phyloP scores from a whole-genome alignment of 1,139 yeast genomes.

The Magnusiomyces suaveolens region DNA sequence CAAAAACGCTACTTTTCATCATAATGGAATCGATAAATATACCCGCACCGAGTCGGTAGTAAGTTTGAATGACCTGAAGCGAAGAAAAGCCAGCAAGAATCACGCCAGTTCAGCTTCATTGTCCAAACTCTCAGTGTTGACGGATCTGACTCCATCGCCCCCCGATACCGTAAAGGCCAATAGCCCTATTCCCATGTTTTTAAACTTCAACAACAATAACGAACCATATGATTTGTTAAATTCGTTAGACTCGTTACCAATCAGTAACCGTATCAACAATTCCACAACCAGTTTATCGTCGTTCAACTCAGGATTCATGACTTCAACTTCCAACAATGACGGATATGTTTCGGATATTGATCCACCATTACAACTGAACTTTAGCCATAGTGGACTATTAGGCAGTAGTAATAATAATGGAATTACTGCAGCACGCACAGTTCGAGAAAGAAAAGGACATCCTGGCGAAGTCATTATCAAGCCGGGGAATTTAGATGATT shows the following conservation, averaged over 20 bases:
- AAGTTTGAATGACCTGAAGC: not conserved
- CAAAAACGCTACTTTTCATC: not conserved
- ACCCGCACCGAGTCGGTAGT: not conserved
- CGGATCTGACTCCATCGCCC: not conserved
- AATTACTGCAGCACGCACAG: not conserved
- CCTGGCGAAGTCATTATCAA: not conserved
- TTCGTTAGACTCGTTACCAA: conserved; percentile 7
- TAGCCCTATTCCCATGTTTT: conserved; percentile 8
- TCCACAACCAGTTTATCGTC: not conserved
- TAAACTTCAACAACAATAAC: conserved; percentile 2
- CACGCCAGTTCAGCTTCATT: conserved; percentile 10
- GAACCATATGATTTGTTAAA: conserved; percentile 8
- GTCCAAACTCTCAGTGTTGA: conserved; percentile 4
- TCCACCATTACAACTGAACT: not conserved
- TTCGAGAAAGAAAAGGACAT: not conserved
- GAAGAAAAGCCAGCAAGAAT: conserved; percentile 3
- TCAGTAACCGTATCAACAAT: not conserved
- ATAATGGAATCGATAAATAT: not conserved
- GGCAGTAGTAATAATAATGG: not conserved
- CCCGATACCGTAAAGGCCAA: not conserved
- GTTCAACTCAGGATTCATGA: not conserved
- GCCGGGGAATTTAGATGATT: conserved; percentile 10
- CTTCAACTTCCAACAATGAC: not conserved
- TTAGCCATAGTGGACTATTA: not conserved
- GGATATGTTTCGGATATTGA: conserved; percentile 5